These are phyloP conservation scores for Annulohypoxylon stygium DNA, from an alignment of 495 filamentous ascomycete genomes.

Conservation along the genomic window DNA sequence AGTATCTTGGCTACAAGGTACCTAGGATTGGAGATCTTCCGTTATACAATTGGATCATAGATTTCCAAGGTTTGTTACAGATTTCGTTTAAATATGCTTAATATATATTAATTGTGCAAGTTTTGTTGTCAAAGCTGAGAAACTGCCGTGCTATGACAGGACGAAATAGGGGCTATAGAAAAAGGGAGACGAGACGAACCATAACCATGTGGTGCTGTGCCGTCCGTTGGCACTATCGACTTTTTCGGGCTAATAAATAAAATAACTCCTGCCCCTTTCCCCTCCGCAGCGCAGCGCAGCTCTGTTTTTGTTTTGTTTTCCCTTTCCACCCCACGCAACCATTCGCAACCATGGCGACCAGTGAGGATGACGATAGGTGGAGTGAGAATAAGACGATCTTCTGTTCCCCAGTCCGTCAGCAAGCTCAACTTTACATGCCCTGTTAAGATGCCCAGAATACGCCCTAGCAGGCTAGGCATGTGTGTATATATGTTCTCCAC, in stretches of 20 bases:
- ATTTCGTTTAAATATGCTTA: background rate
- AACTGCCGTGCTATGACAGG: background rate
- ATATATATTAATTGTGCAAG: background rate
- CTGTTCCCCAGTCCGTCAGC: slow-evolving; percentile 29
- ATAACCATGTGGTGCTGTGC: background rate
- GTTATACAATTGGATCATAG: background rate
- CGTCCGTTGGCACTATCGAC: background rate
- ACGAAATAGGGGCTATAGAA: background rate
- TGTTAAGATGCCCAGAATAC: background rate
- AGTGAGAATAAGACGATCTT: slow-evolving; percentile 12
- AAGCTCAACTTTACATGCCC: background rate
- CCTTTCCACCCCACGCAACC: background rate
- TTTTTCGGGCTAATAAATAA: background rate
- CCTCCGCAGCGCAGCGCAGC: background rate
- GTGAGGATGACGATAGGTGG: slow-evolving; percentile 21
- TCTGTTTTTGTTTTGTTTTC: background rate
- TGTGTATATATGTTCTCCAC: slow-evolving; percentile 6
- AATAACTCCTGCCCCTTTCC: background rate
- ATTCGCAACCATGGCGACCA: background rate
- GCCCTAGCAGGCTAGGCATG: background rate
- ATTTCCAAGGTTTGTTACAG: background rate
- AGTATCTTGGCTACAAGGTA: background rate
- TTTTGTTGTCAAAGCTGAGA: background rate
- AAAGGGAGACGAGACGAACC: too few relatives aligned
- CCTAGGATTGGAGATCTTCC: background rate